Evolutionary conservation across 345 rosid species (phyloP), one percentile per base, ranked within the genome.

Genomic region (Aquilaria yunnanensis): DNA sequence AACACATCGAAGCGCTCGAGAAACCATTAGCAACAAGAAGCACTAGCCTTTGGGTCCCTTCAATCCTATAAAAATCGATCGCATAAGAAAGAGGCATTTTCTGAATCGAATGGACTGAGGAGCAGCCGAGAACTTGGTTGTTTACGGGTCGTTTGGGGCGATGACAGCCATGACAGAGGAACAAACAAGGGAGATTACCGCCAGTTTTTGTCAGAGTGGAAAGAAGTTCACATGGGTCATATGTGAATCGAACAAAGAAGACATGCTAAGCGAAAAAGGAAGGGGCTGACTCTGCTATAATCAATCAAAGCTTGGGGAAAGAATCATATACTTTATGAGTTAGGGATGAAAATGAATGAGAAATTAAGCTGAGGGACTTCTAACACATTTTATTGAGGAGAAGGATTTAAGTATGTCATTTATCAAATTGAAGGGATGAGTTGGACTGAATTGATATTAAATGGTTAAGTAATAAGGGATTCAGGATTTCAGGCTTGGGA

Each of bases 151-250:
- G 3, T 79, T 79, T 32, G 83, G 83, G 49, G 75, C 83, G 2
- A 73, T 78, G 41, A 76, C 78, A 3, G 29, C 72, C 29, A 46
- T 76, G 72, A 51, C 6, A 2, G 66, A 62, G 13, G 80, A 62
- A 12, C 78, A 79, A 41, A 65, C 75, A 51, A 41, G 63, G 58
- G 72, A 79, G 57, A 52, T 79, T 10, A 80, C 78, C 6, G 14
- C 29, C 14, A 80, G 80, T 6, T 53, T 79, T 62, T 66, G 74
- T 32, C 65, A 58, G 49, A 78, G 85, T 66, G 48, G 71, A 14
- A 75, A 75, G 12, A 80, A 74, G 66, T 83, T 83, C 73, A 74
- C 80, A 0, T 83, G 88, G 85, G 85, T 78, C 1, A 7, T 80
- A 14, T 72, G 85, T 59, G 88, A 80, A 43, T 83, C 83, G 3